Evolutionary conservation across 2,329 filamentous ascomycete genomes (phyloP).

Genomic region (Sporothrix sp.): DNA sequence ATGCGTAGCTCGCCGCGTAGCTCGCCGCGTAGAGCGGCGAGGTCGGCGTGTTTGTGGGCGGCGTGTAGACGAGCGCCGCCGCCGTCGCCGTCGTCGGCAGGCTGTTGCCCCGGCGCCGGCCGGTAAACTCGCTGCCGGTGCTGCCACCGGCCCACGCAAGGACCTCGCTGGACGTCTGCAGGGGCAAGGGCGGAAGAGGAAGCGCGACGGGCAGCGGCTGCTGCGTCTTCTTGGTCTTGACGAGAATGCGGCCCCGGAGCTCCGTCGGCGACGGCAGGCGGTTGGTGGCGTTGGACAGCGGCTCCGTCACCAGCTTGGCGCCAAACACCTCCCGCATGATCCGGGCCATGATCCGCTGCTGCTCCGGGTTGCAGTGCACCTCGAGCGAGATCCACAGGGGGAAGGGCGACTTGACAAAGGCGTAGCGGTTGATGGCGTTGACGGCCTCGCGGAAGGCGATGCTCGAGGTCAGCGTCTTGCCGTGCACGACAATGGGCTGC

Average conservation of each 20-base stretch:
- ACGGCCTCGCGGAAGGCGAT: slow-evolving; percentile 89
- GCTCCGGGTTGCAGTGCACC: slow-evolving; percentile 76
- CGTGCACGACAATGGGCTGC: slow-evolving; percentile 82
- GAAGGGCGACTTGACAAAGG: slow-evolving; percentile 77
- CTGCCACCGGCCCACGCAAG: too few species aligned
- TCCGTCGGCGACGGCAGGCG: slow-evolving; percentile 78
- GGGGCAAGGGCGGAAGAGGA: slow-evolving; percentile 1
- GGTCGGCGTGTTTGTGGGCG: slow-evolving; percentile 2
- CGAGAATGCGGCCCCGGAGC: slow-evolving; percentile 70
- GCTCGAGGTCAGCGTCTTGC: slow-evolving; percentile 76
- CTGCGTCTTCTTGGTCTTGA: slow-evolving; percentile 86
- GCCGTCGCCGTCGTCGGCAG: slow-evolving; percentile 56
- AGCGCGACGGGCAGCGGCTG: slow-evolving; percentile 23
- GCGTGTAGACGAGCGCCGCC: neutral
- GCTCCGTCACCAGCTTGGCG: slow-evolving; percentile 65
- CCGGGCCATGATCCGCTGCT: slow-evolving; percentile 80
- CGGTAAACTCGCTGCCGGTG: slow-evolving; percentile 19
- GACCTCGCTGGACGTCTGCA: slow-evolving; percentile 14
- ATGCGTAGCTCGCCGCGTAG: too few species aligned
- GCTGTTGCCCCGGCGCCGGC: slow-evolving; percentile 54
- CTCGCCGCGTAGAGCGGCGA: slow-evolving; percentile 27
- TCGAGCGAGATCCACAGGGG: slow-evolving; percentile 92
- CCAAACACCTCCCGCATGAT: slow-evolving; percentile 82
- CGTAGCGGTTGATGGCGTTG: slow-evolving; percentile 87
- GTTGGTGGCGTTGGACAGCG: slow-evolving; percentile 57